These are phyloP conservation scores for Suillus bovinus DNA, from an alignment of 768 basidiomycete species.

Conservation along the genomic window DNA sequence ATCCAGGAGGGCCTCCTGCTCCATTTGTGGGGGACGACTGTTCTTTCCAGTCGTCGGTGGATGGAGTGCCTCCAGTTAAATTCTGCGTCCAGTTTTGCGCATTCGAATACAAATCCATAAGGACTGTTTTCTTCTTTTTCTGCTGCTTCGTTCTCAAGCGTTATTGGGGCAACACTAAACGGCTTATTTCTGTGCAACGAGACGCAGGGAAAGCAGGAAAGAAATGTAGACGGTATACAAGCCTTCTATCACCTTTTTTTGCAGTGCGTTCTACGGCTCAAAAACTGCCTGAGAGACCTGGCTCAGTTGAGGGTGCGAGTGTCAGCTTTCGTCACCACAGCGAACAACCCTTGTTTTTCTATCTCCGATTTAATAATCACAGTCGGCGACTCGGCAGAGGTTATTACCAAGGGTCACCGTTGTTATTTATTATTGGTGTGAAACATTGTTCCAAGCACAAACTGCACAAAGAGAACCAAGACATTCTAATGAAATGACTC, in stretches of 20 bases:
- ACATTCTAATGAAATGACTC: too few relatives aligned
- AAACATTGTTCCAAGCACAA: not conserved
- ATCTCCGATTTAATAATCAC: slow-evolving; percentile 27
- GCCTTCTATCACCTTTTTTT: slow-evolving; percentile 40
- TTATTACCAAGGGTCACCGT: not conserved
- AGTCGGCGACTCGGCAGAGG: slow-evolving; percentile 23
- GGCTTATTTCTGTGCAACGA: slow-evolving; percentile 48
- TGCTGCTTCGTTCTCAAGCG: slow-evolving; percentile 43
- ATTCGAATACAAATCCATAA: slow-evolving; percentile 49
- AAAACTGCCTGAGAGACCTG: slow-evolving; percentile 40
- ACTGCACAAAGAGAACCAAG: not conserved
- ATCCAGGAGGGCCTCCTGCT: slow-evolving; percentile 27
- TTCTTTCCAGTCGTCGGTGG: slow-evolving; percentile 44
- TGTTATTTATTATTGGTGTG: too few relatives aligned
- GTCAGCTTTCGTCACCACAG: slow-evolving; percentile 35
- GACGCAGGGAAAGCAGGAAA: slow-evolving; percentile 36
- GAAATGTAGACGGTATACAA: slow-evolving; percentile 39
- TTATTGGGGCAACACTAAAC: slow-evolving; percentile 43
- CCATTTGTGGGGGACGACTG: slow-evolving; percentile 25
- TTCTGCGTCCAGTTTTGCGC: slow-evolving; percentile 42
- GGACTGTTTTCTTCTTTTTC: slow-evolving; percentile 43
- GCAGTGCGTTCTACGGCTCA: slow-evolving; percentile 37
- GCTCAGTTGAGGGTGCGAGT: slow-evolving; percentile 40
- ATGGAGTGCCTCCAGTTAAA: slow-evolving; percentile 31
- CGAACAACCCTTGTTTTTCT: slow-evolving; percentile 20